Conservation (phyloP, 1,284 basidiomycete species). For the Coniferiporia weirii region DNA sequence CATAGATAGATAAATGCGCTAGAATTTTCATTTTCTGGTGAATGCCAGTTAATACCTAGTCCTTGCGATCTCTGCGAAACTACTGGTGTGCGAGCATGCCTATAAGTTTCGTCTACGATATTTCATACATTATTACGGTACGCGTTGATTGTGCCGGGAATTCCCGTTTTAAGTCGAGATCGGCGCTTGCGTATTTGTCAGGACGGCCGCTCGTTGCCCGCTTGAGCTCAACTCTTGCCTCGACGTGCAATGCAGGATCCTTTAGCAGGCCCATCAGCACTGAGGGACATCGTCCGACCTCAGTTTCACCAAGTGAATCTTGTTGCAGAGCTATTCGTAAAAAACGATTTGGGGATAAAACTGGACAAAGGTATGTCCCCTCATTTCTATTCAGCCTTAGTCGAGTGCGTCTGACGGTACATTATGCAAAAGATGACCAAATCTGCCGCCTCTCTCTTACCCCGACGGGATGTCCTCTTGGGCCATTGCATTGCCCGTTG, state of each 20-base stretch:
- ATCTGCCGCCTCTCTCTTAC: slow-evolving; percentile 83
- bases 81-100: too few species aligned
- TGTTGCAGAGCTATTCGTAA: slow-evolving; percentile 78
- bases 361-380: slow-evolving; percentile 78
- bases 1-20: too few species aligned
- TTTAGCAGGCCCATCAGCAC: slow-evolving; percentile 56
- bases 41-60: too few species aligned
- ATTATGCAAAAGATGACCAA: slow-evolving; percentile 64
- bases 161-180: background rate
- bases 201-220: too few species aligned
- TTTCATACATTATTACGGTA: too few species aligned
- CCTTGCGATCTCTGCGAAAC: too few species aligned
- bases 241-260: slow-evolving; percentile 39
- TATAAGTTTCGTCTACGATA: too few species aligned
- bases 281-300: slow-evolving; percentile 76
- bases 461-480: slow-evolving; percentile 81
- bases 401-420: slow-evolving; percentile 14
- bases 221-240: background rate
- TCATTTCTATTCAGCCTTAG: background rate
- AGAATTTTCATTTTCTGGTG: too few species aligned
- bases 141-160: background rate
- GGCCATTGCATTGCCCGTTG: slow-evolving; percentile 81
- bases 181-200: background rate
- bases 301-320: slow-evolving; percentile 95
- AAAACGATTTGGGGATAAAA: slow-evolving; percentile 80